Evolutionary conservation across 306 rosid genomes (phyloP).

Genomic region (Alnus glutinosa): DNA sequence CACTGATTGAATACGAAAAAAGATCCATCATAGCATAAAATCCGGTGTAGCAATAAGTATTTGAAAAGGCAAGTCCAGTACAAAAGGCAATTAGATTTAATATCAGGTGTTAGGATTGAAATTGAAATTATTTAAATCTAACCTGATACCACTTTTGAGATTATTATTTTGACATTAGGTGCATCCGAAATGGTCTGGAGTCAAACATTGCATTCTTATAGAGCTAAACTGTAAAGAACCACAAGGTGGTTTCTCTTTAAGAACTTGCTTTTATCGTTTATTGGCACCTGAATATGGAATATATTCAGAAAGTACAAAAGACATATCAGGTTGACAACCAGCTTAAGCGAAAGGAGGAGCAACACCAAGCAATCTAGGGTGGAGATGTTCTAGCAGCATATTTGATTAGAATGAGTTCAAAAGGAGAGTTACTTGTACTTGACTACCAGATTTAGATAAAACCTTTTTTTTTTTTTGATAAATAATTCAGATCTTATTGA

Average conservation of each 20-base stretch:
- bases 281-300: background rate
- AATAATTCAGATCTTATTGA: too few relatives aligned
- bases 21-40: background rate
- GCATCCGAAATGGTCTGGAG: background rate
- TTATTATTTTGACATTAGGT: background rate
- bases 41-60: background rate
- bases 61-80: background rate
- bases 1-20: background rate
- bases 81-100: background rate
- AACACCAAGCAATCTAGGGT: background rate
- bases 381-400: background rate
- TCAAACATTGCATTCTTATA: background rate
- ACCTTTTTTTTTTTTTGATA: too few relatives aligned
- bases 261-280: background rate
- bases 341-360: background rate
- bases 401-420: background rate
- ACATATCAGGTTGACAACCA: background rate
- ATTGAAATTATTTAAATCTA: background rate
- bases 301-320: slow-evolving; percentile 2
- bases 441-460: background rate
- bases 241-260: background rate
- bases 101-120: background rate
- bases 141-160: background rate
- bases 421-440: background rate
- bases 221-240: background rate